These are phyloP conservation scores for Quercus cerris DNA, from an alignment of 306 rosid species.

Conservation along the genomic window DNA sequence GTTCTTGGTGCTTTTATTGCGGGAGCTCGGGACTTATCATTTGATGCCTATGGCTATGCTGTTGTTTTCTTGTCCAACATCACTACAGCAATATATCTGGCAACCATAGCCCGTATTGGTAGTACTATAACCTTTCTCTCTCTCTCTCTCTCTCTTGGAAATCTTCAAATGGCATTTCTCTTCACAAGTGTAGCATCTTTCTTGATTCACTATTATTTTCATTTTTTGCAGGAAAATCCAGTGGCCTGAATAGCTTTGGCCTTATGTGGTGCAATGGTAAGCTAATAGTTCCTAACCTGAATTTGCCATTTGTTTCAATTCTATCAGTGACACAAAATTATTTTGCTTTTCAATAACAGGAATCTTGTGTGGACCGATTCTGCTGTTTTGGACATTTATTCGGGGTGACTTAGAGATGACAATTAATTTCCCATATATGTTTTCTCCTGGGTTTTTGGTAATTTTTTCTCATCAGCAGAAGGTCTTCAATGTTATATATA, in stretches of 20 bases:
- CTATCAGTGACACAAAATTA: constrained; percentile 8
- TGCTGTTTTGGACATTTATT: constrained; percentile 72
- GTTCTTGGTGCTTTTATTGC: constrained; percentile 91
- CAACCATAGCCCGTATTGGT: constrained; percentile 93
- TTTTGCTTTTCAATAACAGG: constrained; percentile 40
- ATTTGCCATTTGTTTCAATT: constrained; percentile 13
- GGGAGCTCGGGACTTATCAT: constrained; percentile 89
- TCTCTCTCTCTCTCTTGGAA: background rate
- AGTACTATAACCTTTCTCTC: constrained; percentile 24
- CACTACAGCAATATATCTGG: constrained; percentile 89
- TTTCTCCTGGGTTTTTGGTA: constrained; percentile 88
- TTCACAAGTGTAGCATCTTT: constrained; percentile 25
- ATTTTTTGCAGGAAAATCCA: constrained; percentile 74
- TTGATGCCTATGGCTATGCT: constrained; percentile 81
- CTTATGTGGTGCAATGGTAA: constrained; percentile 99
- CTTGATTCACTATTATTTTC: constrained; percentile 15
- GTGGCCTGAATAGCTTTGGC: constrained; percentile 98
- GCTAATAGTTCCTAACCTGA: constrained; percentile 22
- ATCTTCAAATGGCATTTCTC: constrained; percentile 2
- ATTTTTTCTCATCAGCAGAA: constrained; percentile 11
- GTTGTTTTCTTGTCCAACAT: constrained; percentile 87
- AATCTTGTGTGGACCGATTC: constrained; percentile 68
- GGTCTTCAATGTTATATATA: background rate
- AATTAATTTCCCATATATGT: constrained; percentile 58
- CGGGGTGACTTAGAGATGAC: constrained; percentile 76